Evolutionary conservation across 2,329 filamentous ascomycete genomes (phyloP), one percentile per base, ranked within the genome.

Genomic region (Blastomyces gilchristii): DNA sequence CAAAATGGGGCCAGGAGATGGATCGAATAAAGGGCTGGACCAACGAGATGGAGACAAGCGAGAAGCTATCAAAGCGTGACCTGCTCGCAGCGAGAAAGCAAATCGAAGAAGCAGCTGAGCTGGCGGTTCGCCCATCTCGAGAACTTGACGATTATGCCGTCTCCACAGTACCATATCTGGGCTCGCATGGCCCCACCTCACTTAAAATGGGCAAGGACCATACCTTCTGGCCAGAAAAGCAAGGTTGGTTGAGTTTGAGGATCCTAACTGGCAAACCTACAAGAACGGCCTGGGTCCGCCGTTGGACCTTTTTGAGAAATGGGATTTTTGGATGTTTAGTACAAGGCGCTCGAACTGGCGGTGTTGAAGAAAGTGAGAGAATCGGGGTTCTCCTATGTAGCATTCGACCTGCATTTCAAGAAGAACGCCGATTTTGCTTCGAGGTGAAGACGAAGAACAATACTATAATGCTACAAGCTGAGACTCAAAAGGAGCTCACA

Each of bases 361-460:
- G 91, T 43, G 94, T 99, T 28, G 86, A 97, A 68, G 93, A 97
- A 74, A 96, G 91, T 57, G 94, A 99, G 70, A 91, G 96, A 77
- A 96, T 96, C 65, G 94, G 94, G 50, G 92, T 99, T 2, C 78
- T 99, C 61, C 85, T 99, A 49, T 99, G 94, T 78, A 96, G 90
- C 70, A 89, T 94, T 58, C 90, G 93, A 70, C 91, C 92, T 22
- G 91, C 92, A 0, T 88, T 95, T 60, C 87, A 90, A 68, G 94
- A 99, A 76, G 94, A 99, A 71, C 86, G 94, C 49, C 85, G 94
- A 18, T 99, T 97, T 76, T 97, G 94, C 73, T 97, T 99, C 70
- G 94, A 99, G 76, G 89, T 99, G 71, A 99, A 97, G 80, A 99
- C 94, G 2, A 99, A 97, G 75, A 96, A 90, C 71, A 89, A 89